Percentiles rank a stretch among this genome's conserved stretches.
Evolutionary conservation across 1,284 basidiomycete genomes (phyloP).

Genomic region (Sporisorium graminicola): DNA sequence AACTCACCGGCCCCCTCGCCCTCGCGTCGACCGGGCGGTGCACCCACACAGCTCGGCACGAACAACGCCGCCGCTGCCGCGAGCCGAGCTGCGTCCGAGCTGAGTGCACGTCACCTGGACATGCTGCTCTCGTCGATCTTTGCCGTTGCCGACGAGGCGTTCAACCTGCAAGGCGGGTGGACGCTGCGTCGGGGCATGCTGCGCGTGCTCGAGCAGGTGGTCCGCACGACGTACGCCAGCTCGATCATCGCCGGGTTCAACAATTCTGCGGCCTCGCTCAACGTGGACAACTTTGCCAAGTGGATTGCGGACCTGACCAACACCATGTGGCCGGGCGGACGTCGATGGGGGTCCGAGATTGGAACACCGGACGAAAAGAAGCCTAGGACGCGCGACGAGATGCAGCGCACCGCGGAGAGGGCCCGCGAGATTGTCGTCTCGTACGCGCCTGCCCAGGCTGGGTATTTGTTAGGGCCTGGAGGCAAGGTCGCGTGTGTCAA

Average conservation of each 20-base stretch:
- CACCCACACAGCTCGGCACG: not conserved
- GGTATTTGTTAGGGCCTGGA: slow-evolving; percentile 64
- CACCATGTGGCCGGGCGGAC: slow-evolving; percentile 64
- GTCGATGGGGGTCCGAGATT: slow-evolving; percentile 30
- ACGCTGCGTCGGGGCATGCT: slow-evolving; percentile 68
- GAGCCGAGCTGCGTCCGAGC: slow-evolving; percentile 10
- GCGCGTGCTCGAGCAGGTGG: slow-evolving; percentile 67
- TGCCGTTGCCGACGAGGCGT: slow-evolving; percentile 68
- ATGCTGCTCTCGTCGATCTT: slow-evolving; percentile 68
- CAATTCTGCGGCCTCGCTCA: slow-evolving; percentile 58
- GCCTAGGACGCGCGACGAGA: slow-evolving; percentile 47
- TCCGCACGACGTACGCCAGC: slow-evolving; percentile 65
- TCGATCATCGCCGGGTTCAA: slow-evolving; percentile 63
- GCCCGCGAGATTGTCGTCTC: slow-evolving; percentile 61
- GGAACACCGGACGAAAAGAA: slow-evolving; percentile 28
- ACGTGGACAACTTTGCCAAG: slow-evolving; percentile 51
- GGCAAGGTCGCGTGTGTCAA: slow-evolving; percentile 61
- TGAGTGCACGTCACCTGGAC: slow-evolving; percentile 62
- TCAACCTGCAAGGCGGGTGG: slow-evolving; percentile 68
- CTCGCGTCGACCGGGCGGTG: slow-evolving; percentile 15
- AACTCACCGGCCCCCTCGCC: slow-evolving; percentile 38
- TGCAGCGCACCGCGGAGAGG: slow-evolving; percentile 42
- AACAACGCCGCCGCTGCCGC: not conserved
- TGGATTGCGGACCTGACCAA: slow-evolving; percentile 58
- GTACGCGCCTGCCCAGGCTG: slow-evolving; percentile 67